Conservation (phyloP, 2,329 filamentous ascomycete genomes). For the Cladosporium colombiae region DNA sequence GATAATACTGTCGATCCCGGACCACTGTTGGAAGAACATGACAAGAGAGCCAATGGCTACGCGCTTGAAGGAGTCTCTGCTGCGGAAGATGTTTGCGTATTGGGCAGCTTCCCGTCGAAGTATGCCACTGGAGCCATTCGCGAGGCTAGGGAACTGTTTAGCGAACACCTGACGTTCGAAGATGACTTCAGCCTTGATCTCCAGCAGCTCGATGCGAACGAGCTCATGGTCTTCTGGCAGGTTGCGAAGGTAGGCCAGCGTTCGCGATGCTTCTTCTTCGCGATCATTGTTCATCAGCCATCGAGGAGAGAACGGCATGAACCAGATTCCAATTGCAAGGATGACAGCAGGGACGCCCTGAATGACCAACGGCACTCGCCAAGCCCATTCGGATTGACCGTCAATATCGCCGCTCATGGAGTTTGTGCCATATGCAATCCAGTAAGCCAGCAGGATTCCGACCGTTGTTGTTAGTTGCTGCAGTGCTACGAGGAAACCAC, state of each 20-base stretch:
- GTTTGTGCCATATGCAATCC: constrained; percentile 39
- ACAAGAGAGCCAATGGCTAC: constrained; percentile 25
- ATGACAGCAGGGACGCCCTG: constrained; percentile 68
- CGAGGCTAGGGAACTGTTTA: not conserved
- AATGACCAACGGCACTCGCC: constrained; percentile 71
- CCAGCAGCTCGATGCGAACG: constrained; percentile 72
- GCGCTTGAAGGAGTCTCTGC: constrained; percentile 28
- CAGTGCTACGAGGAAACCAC: constrained; percentile 64
- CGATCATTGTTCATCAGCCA: constrained; percentile 72
- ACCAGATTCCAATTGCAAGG: constrained; percentile 69
- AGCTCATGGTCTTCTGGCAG: constrained; percentile 65
- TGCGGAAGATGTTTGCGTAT: constrained; percentile 28
- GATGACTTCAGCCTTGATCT: constrained; percentile 75
- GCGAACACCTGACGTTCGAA: constrained; percentile 61
- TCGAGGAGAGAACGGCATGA: constrained; percentile 67
- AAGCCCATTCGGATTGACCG: constrained; percentile 66
- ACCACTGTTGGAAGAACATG: constrained; percentile 37
- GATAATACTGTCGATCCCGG: constrained; percentile 41
- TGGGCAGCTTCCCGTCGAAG: not conserved
- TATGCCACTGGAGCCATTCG: not conserved
- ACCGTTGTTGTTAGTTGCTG: constrained; percentile 64
- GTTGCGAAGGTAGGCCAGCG: constrained; percentile 65
- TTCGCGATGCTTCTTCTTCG: constrained; percentile 65
- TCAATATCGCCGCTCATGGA: not conserved
- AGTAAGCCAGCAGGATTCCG: constrained; percentile 58